phyloP scores from a whole-genome alignment of 441 rosid species.

The Eruca vesicaria region DNA sequence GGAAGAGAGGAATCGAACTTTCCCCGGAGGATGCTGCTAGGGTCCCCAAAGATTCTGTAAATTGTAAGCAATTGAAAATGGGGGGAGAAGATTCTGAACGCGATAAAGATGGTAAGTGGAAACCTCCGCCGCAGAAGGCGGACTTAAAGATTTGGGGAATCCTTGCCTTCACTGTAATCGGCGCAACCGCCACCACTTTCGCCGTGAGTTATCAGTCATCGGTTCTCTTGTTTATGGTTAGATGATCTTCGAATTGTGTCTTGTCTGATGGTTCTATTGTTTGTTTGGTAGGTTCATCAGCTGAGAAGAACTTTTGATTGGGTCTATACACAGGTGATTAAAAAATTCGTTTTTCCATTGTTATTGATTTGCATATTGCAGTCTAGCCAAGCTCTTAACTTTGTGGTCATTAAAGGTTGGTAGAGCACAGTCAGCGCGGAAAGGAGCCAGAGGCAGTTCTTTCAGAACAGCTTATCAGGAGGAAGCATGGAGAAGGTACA shows the following conservation, averaged over 20 bases:
- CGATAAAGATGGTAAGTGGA: conserved; percentile 41
- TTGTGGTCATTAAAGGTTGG: conserved; percentile 40
- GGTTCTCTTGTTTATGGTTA: not conserved
- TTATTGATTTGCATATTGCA: not conserved
- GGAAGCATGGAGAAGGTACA: conserved; percentile 85
- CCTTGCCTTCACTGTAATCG: conserved; percentile 64
- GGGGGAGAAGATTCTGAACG: conserved; percentile 37
- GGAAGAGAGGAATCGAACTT: not conserved
- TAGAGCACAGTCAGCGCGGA: conserved; percentile 61
- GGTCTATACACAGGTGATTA: conserved; percentile 68
- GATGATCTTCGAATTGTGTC: not conserved
- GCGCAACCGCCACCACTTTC: conserved; percentile 82
- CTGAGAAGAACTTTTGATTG: conserved; percentile 78
- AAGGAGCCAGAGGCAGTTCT: conserved; percentile 52
- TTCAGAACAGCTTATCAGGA: conserved; percentile 78
- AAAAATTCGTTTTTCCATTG: not conserved
- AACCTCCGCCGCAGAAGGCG: conserved; percentile 37
- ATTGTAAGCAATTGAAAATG: conserved; percentile 20
- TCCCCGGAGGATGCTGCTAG: conserved; percentile 16
- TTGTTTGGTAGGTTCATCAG: conserved; percentile 71
- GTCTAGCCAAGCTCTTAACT: conserved; percentile 24
- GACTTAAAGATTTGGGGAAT: conserved; percentile 70
- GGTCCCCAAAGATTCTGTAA: conserved; percentile 3
- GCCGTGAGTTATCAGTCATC: conserved; percentile 44
- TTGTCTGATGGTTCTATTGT: conserved; percentile 35